A percentile compares a stretch with the other conserved stretches of the same genome.
Conservation (phyloP, 78 protist species). For the Acrasis kona region DNA sequence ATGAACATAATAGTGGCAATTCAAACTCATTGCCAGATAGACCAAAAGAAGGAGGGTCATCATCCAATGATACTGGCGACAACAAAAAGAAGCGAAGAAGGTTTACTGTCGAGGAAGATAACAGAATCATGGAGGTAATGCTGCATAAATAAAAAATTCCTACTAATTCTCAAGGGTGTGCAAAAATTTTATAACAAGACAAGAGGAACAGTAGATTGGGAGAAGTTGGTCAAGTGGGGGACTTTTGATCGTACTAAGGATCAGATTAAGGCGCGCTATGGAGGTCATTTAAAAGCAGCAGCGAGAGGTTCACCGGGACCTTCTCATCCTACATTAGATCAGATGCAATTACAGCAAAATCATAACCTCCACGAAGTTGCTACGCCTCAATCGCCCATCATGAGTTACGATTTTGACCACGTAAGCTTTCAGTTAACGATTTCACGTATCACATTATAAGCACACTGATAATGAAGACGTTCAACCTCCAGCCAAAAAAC, state of each 20-base stretch:
- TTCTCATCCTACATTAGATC: neutral
- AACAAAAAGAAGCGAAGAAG: neutral
- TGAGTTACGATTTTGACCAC: neutral
- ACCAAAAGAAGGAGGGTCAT: neutral
- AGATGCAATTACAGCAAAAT: neutral
- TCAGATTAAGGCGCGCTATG: neutral
- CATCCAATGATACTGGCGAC: neutral
- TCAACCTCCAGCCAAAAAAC: neutral
- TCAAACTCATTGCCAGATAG: neutral
- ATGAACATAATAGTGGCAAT: neutral
- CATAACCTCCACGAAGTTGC: neutral
- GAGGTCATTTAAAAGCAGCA: neutral
- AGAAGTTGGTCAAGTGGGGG: neutral
- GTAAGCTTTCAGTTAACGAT: neutral
- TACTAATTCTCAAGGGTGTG: neutral
- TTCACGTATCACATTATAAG: neutral
- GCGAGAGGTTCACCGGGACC: neutral
- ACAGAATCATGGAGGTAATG: neutral
- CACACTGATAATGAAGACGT: neutral
- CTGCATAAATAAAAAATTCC: too few species aligned
- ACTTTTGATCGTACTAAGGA: neutral
- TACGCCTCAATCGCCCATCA: too few species aligned
- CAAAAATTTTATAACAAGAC: too few species aligned
- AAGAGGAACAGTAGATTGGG: slow-evolving; percentile 2
- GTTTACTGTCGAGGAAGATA: neutral